A percentile compares a stretch with the other conserved stretches of the same genome.
Conservation (phyloP, 495 filamentous ascomycete species). For the Parmelia sp. region DNA sequence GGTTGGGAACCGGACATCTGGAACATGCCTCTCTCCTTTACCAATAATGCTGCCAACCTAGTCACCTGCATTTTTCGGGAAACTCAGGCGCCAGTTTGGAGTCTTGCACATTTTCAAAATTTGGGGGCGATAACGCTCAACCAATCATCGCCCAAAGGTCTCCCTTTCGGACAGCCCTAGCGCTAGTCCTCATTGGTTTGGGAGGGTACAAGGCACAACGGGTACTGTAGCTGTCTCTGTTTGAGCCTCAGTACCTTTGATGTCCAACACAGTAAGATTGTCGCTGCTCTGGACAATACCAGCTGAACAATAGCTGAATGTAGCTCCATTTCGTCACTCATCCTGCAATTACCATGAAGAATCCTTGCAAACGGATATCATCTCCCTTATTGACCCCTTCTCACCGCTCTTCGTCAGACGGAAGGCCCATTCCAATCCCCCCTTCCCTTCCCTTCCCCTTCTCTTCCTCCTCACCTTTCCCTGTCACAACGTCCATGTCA, state of each 20-base stretch:
- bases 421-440: background rate
- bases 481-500: background rate
- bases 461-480: background rate
- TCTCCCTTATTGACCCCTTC: background rate
- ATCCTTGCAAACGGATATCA: background rate
- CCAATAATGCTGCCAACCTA: too few relatives aligned
- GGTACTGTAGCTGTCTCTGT: too few relatives aligned
- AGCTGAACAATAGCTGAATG: background rate
- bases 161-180: background rate
- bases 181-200: background rate
- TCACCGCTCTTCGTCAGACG: background rate
- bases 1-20: background rate
- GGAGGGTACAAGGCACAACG: too few relatives aligned
- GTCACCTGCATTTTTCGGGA: background rate
- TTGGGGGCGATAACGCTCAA: too few relatives aligned
- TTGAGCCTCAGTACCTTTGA: too few relatives aligned
- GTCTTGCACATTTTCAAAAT: too few relatives aligned
- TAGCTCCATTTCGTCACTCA: background rate
- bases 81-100: too few relatives aligned
- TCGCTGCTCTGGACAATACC: background rate
- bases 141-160: too few relatives aligned
- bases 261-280: background rate
- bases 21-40: background rate
- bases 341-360: background rate
- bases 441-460: background rate